Conservation (phyloP, 371 early-diverging fungal species). For the Mortierella sp. region DNA sequence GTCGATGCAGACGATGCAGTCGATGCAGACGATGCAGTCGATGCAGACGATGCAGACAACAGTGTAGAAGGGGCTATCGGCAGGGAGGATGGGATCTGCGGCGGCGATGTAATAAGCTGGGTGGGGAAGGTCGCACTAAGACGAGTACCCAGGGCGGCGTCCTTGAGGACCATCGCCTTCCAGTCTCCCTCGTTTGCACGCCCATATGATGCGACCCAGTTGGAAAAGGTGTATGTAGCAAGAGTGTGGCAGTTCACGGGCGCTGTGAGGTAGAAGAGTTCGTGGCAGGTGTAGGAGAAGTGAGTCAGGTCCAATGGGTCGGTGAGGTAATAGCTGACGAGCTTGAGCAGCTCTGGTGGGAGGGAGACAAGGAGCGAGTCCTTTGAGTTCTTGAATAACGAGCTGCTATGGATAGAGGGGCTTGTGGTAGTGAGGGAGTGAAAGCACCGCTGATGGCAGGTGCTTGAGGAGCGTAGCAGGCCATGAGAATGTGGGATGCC, state of each 20-base stretch:
- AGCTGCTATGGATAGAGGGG: too few relatives aligned
- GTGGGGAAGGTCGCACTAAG: background rate
- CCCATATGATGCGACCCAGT: background rate
- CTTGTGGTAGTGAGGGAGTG: too few relatives aligned
- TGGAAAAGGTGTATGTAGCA: background rate
- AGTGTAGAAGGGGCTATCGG: too few relatives aligned
- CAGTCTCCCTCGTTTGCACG: background rate
- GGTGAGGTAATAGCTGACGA: background rate
- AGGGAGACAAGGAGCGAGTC: background rate
- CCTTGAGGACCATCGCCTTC: constrained; percentile 9
- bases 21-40: too few relatives aligned
- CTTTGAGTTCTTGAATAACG: too few relatives aligned
- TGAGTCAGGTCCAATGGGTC: background rate
- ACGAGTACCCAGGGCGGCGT: background rate
- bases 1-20: too few relatives aligned
- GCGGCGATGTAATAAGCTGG: background rate
- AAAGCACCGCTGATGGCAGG: too few relatives aligned
- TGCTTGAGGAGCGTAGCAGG: too few relatives aligned
- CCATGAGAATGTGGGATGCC: too few relatives aligned
- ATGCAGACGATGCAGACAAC: too few relatives aligned
- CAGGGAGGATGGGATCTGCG: too few relatives aligned
- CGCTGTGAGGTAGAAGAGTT: background rate
- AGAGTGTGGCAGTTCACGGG: background rate
- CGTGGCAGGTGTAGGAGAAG: background rate
- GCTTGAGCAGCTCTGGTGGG: background rate